Evolutionary conservation across 441 rosid genomes (phyloP).

Genomic region (Geranium incanum): DNA sequence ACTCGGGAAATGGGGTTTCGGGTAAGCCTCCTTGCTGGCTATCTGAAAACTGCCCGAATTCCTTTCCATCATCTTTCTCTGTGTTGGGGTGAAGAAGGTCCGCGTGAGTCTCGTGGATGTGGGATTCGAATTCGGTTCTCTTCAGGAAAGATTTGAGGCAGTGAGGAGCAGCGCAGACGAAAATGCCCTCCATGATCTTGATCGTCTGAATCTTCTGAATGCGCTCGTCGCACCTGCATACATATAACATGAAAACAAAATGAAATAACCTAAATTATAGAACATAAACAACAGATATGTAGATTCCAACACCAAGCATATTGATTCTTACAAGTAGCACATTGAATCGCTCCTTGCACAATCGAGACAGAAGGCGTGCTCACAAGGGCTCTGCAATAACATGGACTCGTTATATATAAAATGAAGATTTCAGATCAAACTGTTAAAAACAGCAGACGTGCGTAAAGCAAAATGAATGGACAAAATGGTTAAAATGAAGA

Average conservation of each 20-base stretch:
- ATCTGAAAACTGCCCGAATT: slow-evolving; percentile 28
- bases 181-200: slow-evolving; percentile 91
- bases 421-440: neutral
- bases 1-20: no score
- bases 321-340: slow-evolving; percentile 74
- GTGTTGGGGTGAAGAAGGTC: slow-evolving; percentile 55
- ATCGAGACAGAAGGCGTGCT: slow-evolving; percentile 87
- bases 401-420: slow-evolving; percentile 11
- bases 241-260: slow-evolving; percentile 1
- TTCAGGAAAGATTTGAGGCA: slow-evolving; percentile 84
- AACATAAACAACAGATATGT: neutral
- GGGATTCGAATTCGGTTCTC: slow-evolving; percentile 65
- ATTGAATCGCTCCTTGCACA: slow-evolving; percentile 93
- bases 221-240: slow-evolving; percentile 72
- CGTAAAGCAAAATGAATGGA: neutral
- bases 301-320: neutral
- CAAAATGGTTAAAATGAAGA: neutral
- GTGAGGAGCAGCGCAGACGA: slow-evolving; percentile 94
- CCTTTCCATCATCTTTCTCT: slow-evolving; percentile 60
- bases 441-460: neutral
- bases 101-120: slow-evolving; percentile 56
- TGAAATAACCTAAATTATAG: neutral
- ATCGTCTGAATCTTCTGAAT: slow-evolving; percentile 91
- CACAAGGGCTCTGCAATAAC: slow-evolving; percentile 76
- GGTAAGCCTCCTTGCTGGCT: no score